These are phyloP conservation scores for Polytrichum commune DNA, from an alignment of 225 moss, liverwort and hornwort genomes.

Conservation along the genomic window DNA sequence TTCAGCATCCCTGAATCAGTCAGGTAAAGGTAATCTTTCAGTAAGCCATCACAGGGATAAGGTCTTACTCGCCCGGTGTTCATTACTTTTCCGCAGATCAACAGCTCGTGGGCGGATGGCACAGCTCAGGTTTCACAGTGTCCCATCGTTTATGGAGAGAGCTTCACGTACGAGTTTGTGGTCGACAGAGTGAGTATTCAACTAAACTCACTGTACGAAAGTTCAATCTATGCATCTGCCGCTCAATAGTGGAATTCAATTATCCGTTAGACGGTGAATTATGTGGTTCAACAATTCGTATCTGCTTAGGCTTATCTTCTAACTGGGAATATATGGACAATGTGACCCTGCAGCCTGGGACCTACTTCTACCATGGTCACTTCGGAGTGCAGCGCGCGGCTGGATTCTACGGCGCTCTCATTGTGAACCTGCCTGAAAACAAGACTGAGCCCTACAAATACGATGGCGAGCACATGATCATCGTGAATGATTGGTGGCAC, in stretches of 20 bases:
- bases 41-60: too few relatives aligned
- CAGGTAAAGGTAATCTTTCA: too few relatives aligned
- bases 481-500: slow-evolving; percentile 76
- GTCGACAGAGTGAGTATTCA: slow-evolving; percentile 40
- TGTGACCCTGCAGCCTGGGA: slow-evolving; percentile 38
- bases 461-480: slow-evolving; percentile 55
- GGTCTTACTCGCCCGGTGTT: too few relatives aligned
- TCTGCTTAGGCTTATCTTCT: too few relatives aligned
- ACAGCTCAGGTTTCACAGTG: slow-evolving; percentile 47
- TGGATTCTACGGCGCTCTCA: slow-evolving; percentile 56
- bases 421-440: slow-evolving; percentile 17
- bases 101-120: slow-evolving; percentile 42
- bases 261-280: too few relatives aligned
- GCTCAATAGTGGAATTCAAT: too few relatives aligned
- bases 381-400: slow-evolving; percentile 55
- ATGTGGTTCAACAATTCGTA: too few relatives aligned
- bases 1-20: too few relatives aligned
- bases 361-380: slow-evolving; percentile 75
- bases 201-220: too few relatives aligned
- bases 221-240: too few relatives aligned
- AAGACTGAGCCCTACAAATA: slow-evolving; percentile 32
- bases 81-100: slow-evolving; percentile 9
- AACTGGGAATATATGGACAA: too few relatives aligned
- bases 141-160: slow-evolving; percentile 34
- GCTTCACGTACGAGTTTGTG: slow-evolving; percentile 42